A percentile compares a stretch with the other conserved stretches of the same genome.
Evolutionary conservation across 106 monocot species (phyloP).

Genomic region (Xerophyta viscosa): DNA sequence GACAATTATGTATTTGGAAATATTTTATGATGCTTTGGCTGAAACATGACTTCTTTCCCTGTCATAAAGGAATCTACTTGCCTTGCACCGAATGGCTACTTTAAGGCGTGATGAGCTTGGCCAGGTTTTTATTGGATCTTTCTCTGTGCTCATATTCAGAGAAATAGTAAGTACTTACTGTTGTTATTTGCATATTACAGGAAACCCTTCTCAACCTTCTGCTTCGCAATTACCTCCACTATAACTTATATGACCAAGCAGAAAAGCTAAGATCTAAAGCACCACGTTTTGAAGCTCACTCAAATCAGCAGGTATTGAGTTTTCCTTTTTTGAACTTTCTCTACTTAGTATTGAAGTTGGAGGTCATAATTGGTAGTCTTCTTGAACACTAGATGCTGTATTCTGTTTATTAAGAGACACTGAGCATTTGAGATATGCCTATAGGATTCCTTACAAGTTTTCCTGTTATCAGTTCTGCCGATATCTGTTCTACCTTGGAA

Average conservation of each 20-base stretch:
- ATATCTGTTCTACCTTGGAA: slow-evolving; percentile 90
- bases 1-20: neutral
- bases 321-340: too few species aligned
- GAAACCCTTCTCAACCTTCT: slow-evolving; percentile 96
- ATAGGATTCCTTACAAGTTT: neutral
- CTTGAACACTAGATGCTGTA: neutral
- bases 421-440: too few species aligned
- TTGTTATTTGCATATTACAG: slow-evolving; percentile 29
- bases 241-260: slow-evolving; percentile 95
- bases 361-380: neutral
- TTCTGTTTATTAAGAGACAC: neutral
- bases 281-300: slow-evolving; percentile 92
- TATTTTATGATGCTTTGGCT: neutral
- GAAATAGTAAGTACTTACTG: neutral
- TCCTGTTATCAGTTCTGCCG: slow-evolving; percentile 55
- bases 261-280: slow-evolving; percentile 98
- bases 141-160: neutral
- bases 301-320: slow-evolving; percentile 85
- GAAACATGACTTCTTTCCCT: slow-evolving; percentile 6
- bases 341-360: slow-evolving; percentile 21
- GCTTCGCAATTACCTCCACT: slow-evolving; percentile 99
- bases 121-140: slow-evolving; percentile 49
- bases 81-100: slow-evolving; percentile 87
- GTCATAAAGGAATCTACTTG: slow-evolving; percentile 59
- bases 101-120: slow-evolving; percentile 89